These are phyloP conservation scores for Thymus quinquecostatus DNA, from an alignment of 257 asterid species.

Conservation along the genomic window DNA sequence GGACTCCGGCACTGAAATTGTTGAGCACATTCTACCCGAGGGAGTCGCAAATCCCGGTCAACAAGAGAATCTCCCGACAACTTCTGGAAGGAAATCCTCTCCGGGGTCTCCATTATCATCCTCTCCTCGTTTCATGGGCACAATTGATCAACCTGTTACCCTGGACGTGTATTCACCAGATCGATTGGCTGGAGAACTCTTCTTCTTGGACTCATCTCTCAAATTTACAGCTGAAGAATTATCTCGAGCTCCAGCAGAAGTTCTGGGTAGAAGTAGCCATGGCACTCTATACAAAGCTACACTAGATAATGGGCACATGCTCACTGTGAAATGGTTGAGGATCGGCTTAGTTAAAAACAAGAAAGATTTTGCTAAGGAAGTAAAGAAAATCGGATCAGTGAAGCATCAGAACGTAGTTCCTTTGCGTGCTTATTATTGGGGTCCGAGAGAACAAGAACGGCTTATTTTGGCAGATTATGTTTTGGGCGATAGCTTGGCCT, in stretches of 20 bases:
- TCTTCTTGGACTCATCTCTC: constrained; percentile 73
- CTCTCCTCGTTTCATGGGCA: constrained; percentile 66
- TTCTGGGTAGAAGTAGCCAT: constrained; percentile 93
- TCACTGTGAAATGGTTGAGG: constrained; percentile 92
- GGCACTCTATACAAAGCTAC: constrained; percentile 92
- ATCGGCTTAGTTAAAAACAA: constrained; percentile 88
- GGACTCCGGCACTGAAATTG: constrained; percentile 65
- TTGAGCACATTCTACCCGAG: constrained; percentile 55
- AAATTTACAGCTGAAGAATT: constrained; percentile 81
- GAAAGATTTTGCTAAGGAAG: constrained; percentile 90
- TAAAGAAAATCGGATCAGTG: constrained; percentile 76
- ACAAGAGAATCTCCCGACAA: constrained; percentile 50
- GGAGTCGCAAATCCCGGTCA: constrained; percentile 43
- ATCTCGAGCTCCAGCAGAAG: constrained; percentile 97
- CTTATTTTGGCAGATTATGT: constrained; percentile 83
- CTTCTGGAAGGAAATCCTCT: constrained; percentile 74
- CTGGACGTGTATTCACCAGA: constrained; percentile 87
- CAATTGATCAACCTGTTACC: constrained; percentile 65
- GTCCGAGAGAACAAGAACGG: constrained; percentile 90
- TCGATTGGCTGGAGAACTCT: constrained; percentile 84
- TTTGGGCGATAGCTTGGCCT: constrained; percentile 84
- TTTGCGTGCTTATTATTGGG: constrained; percentile 90
- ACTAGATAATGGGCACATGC: constrained; percentile 74
- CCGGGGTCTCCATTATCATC: constrained; percentile 78
- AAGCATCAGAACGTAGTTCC: constrained; percentile 65